Base-by-base conservation (phyloP, 371 early-diverging fungal species). In the Mortierella sp. region DNA sequence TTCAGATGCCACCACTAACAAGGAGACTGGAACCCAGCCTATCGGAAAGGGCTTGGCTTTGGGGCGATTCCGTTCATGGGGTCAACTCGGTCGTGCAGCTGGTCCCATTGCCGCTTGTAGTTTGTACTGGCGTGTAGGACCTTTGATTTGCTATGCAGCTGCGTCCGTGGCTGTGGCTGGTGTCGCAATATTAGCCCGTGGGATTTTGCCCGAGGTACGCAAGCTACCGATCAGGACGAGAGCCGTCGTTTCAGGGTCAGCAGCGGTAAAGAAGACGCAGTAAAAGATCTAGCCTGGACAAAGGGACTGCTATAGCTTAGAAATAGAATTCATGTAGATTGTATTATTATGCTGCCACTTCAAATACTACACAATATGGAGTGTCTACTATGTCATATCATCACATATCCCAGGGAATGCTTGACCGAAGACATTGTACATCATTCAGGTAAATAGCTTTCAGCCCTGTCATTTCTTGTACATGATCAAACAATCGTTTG, bases 41-140 rank as follows among this genome's bases (percentile, higher is more conserved):
- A 79, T 89, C 20, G 83, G 85, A 35, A 90, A 86, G 75, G 98
- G 98, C 20, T 83, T 88, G 28, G 89, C 91, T 0, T 84, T 99
- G 51, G 99, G 99, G 40, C 86, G 88, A 55, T 98, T 98, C 79
- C 87, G 98, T 24, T 92, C 96, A 20, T 87, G 88, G 70, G 98
- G 99, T 0, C 99, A 99, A 83, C 85, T 99, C 24, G 99, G 98
- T 28, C 88, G 99, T 32, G 91, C 96, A 0, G 65, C 95, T 26
- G 99, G 99, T 2, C 98, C 99, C 1, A 83, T 98, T 55, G 89
- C 92, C 52, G 94, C 95, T 0, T 96, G 97, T 85, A 87, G 91
- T 5, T 76, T 91, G 6, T 98, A 98, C 74, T 98, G 98, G 98
- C 84, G 94, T 37, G 83, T 90, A 1, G 98, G 98, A 8, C 90